phyloP scores from a whole-genome alignment of 164 flowering plant genomes.

The Magnolia sinica region DNA sequence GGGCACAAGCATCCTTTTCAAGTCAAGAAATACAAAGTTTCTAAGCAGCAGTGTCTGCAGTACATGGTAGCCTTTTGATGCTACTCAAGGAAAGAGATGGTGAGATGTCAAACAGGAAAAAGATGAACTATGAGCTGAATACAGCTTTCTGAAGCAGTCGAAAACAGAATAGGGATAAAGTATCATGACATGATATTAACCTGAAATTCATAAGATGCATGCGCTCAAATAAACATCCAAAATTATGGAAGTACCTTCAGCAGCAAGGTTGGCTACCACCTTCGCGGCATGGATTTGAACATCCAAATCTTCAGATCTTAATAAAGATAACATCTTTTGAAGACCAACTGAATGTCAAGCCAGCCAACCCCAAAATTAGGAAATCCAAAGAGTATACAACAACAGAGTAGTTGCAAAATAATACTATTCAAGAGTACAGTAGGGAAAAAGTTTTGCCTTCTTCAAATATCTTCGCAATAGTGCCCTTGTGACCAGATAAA shows the following conservation, averaged over 20 bases:
- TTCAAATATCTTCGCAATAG: constrained; percentile 76
- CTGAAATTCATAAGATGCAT: neutral
- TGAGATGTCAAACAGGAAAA: too few relatives aligned
- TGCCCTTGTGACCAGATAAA: constrained; percentile 50
- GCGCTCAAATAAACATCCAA: neutral
- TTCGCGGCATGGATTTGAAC: constrained; percentile 85
- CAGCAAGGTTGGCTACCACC: constrained; percentile 92
- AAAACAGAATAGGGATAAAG: too few relatives aligned
- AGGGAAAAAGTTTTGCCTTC: constrained; percentile 47
- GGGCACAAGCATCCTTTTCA: neutral
- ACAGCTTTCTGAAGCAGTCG: too few relatives aligned
- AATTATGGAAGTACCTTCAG: constrained; percentile 57
- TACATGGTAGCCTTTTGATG: too few relatives aligned
- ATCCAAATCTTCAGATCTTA: constrained; percentile 69
- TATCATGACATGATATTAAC: too few relatives aligned
- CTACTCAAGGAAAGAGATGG: too few relatives aligned
- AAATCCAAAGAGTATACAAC: constrained; percentile 8
- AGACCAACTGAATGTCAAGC: constrained; percentile 62
- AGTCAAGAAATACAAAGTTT: neutral
- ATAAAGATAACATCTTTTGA: constrained; percentile 57
- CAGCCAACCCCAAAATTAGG: constrained; percentile 13
- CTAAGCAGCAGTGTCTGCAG: neutral
- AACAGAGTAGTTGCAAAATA: neutral
- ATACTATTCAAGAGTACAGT: neutral
- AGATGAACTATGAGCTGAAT: too few relatives aligned